Base-by-base conservation (phyloP, 306 rosid genomes). In the Biancaea sappan region DNA sequence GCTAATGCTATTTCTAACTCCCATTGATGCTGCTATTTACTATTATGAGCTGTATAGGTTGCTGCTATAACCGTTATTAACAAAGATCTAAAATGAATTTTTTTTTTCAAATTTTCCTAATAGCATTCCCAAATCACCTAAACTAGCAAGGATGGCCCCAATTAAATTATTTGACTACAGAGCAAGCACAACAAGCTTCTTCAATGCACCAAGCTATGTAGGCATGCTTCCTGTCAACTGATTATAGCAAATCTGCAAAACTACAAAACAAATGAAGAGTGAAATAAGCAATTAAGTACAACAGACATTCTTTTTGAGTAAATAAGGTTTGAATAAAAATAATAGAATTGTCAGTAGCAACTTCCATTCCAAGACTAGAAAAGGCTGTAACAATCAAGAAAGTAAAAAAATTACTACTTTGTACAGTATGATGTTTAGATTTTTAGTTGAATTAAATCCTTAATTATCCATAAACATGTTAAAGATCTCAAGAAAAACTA, bases 181-280 rank as follows among this genome's bases (percentile, higher is more conserved):
- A 50, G 94, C 90, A 69, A 87, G 86, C 71, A 87, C 97, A 13
- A 57, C 76, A 7, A 90, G 91, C 73, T 84, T 86, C 77, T 62
- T 74, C 74, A 90, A 73, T 69, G 84, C 81, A 13, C 86, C 89
- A 35, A 90, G 77, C 74, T 83, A 84, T 14, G 89, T 86, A 11
- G 93, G 96, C 66, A 90, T 75, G 85, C 89, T 90, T 81, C 96
- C 93, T 22, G 88, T 82, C 48, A 90, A 75, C 52, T 79, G 86
- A 74, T 90, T 90, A 64, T 86, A 88, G 73, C 96, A 86, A 43
- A 90, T 91, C 84, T 90, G 96, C 89, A 90, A 88, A 74, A 90
- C 92, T 90, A 75, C 63, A 57, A 40, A 74, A 32, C 77, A 84
- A 77, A 77, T 41, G 52, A 76, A 81, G 74, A 68, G 28, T 38